Evolutionary conservation across 768 basidiomycete species (phyloP), one percentile per base, ranked within the genome.

Genomic region (Leucosporidium creatinivorum): DNA sequence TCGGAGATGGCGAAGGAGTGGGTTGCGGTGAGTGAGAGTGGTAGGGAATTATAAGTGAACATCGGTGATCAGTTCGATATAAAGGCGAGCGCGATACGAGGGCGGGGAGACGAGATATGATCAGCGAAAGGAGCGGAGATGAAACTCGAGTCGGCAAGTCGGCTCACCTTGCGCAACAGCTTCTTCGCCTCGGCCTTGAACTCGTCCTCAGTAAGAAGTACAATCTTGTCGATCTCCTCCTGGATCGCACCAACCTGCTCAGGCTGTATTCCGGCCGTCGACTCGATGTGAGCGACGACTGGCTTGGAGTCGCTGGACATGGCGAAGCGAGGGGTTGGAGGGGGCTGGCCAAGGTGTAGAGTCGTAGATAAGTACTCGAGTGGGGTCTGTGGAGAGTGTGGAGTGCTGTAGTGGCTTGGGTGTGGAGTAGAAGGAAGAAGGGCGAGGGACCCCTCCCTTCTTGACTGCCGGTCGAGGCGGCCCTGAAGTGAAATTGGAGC

Each of bases 121-220:
- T 48, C 19, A 50, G 26, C 30, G 3, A 19, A 28, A 17, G 9
- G 12, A n/a, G 13, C 7, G 23, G 19, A 30, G 25, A 17, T 13
- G 39, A 18, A 39, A 13, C 1, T 3, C 10, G 49, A 15, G 31
- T 36, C 6, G 49, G 31, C 21, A 21, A 17, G 44, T 33, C 33
- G 25, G 44, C 67, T 31, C 49, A 72, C 70, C 69, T 73, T 74
- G 59, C 74, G 67, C 15, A 73, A 39, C 9, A 75, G 66, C 49
- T 70, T 72, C 63, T 62, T 61, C 39, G 66, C 55, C 25, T 55
- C 66, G 3, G n/a, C 56, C 18, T 59, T 58, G 44, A 61, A 69
- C 26, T 75, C 74, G 28, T 73, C 72, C 19, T 62, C 52, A 4
- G 63, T 63, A 2, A 75, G 70, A 1, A 57, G 52, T 0, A 48